Evolutionary conservation across 768 basidiomycete genomes (phyloP), one percentile per base, ranked within the genome.

Genomic region (Mycena vulgaris): DNA sequence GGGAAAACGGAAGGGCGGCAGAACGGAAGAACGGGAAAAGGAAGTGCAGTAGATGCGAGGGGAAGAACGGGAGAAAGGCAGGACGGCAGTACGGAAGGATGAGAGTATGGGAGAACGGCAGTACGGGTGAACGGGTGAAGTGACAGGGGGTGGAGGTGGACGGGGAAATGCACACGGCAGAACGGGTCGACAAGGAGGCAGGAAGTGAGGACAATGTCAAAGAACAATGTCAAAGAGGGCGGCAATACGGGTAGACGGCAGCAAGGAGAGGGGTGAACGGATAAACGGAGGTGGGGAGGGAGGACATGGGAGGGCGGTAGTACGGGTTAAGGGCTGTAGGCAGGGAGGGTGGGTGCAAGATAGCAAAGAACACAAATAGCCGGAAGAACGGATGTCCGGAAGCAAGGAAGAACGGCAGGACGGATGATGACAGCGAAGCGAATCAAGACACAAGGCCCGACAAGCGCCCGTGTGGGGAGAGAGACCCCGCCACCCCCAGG

Each of bases 221-320:
- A 35, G 13, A 35, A 35, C 33, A 35, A 35, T 6, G 33, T 6
- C 6, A 35, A 13, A 35, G 33, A 6, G 33, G 33, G 33, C 33
- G 33, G 33, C 7, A 35, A 35, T 35, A 13, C 33, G 49, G 39
- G 27, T 30, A 23, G 17, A 30, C 28, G 63, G 51, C 25, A 57
- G 53, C 11, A 17, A 10, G 40, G 35, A 35, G 42, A 23, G 31
- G 60, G 63, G 28, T 28, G n/a, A 19, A 63, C 49, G 63, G 49
- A 27, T 63, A 45, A 17, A 55, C 62, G 49, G 51, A 11, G 25
- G 55, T 45, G 14, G 33, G 8, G 60, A 25, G 31, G 19, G 60
- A 51, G 14, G 33, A 21, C 19, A 8, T n/a, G 35, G 21, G 30
- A 17, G 40, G 48, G 51, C 25, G 53, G 40, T 5, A n/a, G 27